A percentile compares a stretch with the other conserved stretches of the same genome.
These are phyloP conservation scores for Daldinia grandis DNA, from an alignment of 495 filamentous ascomycete genomes.

Conservation along the genomic window DNA sequence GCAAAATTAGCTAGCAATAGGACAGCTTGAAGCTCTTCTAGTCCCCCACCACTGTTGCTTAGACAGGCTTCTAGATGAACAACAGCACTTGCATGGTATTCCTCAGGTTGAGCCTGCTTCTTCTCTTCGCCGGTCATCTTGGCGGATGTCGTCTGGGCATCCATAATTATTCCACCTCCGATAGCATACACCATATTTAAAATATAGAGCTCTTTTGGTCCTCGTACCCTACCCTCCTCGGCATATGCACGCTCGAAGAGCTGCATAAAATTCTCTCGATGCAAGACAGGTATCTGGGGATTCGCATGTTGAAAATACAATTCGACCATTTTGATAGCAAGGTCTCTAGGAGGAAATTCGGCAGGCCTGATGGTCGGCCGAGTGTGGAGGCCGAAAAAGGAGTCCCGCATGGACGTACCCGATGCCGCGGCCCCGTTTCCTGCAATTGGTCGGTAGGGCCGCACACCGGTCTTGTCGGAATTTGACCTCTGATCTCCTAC, in stretches of 20 bases:
- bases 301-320: slow-evolving; percentile 97
- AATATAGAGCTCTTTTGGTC: slow-evolving; percentile 85
- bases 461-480: slow-evolving; percentile 60
- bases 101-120: slow-evolving; percentile 85
- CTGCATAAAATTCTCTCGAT: slow-evolving; percentile 84
- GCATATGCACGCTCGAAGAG: slow-evolving; percentile 83
- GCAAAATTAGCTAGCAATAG: slow-evolving; percentile 91
- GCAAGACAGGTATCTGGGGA: slow-evolving; percentile 91
- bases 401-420: slow-evolving; percentile 86
- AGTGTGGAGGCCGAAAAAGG: slow-evolving; percentile 92
- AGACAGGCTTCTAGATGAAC: slow-evolving; percentile 90
- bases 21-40: slow-evolving; percentile 94
- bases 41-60: slow-evolving; percentile 75
- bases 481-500: slow-evolving; percentile 72
- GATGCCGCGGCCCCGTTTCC: slow-evolving; percentile 49
- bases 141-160: slow-evolving; percentile 51
- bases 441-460: slow-evolving; percentile 50
- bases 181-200: slow-evolving; percentile 99
- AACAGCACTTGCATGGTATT: slow-evolving; percentile 95
- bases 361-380: slow-evolving; percentile 87
- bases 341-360: slow-evolving; percentile 77
- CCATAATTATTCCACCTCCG: slow-evolving; percentile 90
- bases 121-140: slow-evolving; percentile 48
- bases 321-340: slow-evolving; percentile 75
- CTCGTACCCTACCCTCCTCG: slow-evolving; percentile 71